Conservation (phyloP, 768 basidiomycete species). For the Boletus patriciae region DNA sequence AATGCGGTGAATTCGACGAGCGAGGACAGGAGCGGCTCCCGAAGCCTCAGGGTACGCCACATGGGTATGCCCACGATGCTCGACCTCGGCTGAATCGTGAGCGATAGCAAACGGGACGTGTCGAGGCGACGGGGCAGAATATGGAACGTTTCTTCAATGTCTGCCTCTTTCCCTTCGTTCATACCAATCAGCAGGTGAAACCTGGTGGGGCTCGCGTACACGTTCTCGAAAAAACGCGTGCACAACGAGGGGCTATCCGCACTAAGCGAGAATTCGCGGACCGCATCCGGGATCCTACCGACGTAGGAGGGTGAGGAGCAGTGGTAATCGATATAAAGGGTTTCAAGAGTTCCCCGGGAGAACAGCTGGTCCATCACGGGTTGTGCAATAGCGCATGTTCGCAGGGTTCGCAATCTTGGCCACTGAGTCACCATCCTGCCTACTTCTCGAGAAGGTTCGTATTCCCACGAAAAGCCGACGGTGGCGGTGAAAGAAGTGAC, state of each 20-base stretch:
- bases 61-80: background rate
- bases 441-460: slow-evolving; percentile 8
- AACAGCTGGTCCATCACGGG: slow-evolving; percentile 15
- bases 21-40: background rate
- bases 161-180: background rate
- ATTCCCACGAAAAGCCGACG: slow-evolving; percentile 9
- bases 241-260: slow-evolving; percentile 2
- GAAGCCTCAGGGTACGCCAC: slow-evolving; percentile 4
- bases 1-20: slow-evolving; percentile 15
- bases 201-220: slow-evolving; percentile 12
- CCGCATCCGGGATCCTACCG: slow-evolving; percentile 12
- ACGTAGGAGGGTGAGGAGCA: slow-evolving; percentile 5
- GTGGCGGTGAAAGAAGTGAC: slow-evolving; percentile 18
- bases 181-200: slow-evolving; percentile 8
- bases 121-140: slow-evolving; percentile 15
- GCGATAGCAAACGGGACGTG: background rate
- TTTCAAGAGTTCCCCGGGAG: background rate
- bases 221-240: slow-evolving; percentile 7
- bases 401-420: slow-evolving; percentile 11
- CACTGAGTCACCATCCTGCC: slow-evolving; percentile 20
- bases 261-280: slow-evolving; percentile 13
- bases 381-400: slow-evolving; percentile 12
- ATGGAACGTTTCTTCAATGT: slow-evolving; percentile 6
- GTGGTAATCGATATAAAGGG: slow-evolving; percentile 16
- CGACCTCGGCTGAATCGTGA: slow-evolving; percentile 8